These are phyloP conservation scores for Podaxis mareebaensis DNA, from an alignment of 768 basidiomycete genomes.

Conservation along the genomic window DNA sequence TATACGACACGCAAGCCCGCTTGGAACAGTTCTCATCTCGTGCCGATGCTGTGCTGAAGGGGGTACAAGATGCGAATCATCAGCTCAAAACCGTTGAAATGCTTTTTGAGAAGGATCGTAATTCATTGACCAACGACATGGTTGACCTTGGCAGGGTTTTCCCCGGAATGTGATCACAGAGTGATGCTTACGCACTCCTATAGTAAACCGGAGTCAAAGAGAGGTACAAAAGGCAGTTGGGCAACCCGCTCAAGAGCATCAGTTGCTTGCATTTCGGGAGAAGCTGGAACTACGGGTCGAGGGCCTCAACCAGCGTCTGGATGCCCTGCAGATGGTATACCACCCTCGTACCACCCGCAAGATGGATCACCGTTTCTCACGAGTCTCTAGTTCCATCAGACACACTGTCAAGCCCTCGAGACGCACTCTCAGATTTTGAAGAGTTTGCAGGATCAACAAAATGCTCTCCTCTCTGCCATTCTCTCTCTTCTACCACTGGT, in stretches of 20 bases:
- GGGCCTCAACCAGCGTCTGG: constrained; percentile 53
- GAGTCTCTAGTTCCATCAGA: constrained; percentile 43
- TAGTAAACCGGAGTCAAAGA: constrained; percentile 66
- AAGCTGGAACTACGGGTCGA: constrained; percentile 44
- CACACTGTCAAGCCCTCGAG: constrained; percentile 47
- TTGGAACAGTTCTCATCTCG: constrained; percentile 66
- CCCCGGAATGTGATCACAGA: constrained; percentile 42
- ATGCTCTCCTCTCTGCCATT: constrained; percentile 51
- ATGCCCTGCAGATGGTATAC: constrained; percentile 53
- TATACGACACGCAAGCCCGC: constrained; percentile 73
- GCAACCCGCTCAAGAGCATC: constrained; percentile 48
- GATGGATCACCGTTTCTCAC: constrained; percentile 8
- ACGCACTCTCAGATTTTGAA: constrained; percentile 58
- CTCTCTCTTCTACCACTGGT: constrained; percentile 61
- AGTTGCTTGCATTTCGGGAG: constrained; percentile 41
- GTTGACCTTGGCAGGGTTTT: constrained; percentile 50
- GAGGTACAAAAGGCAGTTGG: constrained; percentile 62
- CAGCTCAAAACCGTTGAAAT: constrained; percentile 55
- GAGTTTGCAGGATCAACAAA: constrained; percentile 63
- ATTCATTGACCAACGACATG: constrained; percentile 55
- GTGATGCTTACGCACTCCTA: constrained; percentile 6
- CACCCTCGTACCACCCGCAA: constrained; percentile 7
- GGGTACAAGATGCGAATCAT: constrained; percentile 50
- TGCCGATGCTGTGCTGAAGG: constrained; percentile 51
- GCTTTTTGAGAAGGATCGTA: constrained; percentile 61